Percentiles rank a stretch among this genome's conserved stretches.
phyloP scores from a whole-genome alignment of 257 asterid species.

The Nicotiana undulata region DNA sequence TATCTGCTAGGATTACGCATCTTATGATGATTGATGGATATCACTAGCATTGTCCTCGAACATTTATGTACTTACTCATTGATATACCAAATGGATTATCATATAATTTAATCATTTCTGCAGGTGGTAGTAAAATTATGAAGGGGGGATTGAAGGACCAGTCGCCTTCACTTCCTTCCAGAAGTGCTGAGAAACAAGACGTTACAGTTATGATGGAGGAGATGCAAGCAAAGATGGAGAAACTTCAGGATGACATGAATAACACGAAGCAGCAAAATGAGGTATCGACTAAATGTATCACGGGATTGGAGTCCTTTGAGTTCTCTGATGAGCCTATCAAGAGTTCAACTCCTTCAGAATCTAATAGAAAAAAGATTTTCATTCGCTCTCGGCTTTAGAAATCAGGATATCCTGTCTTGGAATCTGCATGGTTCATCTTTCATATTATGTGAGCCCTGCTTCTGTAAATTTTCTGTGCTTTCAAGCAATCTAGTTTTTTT shows the following conservation, averaged over 20 bases:
- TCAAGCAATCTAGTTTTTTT: not conserved
- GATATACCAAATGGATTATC: not conserved
- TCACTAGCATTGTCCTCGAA: not conserved
- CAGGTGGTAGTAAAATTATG: conserved; percentile 38
- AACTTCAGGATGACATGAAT: conserved; percentile 35
- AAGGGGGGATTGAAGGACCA: conserved; percentile 31
- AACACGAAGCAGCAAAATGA: conserved; percentile 21
- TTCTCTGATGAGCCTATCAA: conserved; percentile 33
- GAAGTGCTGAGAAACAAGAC: conserved; percentile 24
- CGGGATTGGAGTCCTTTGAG: conserved; percentile 25
- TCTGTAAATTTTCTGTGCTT: not conserved
- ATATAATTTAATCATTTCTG: not conserved
- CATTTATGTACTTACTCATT: not conserved
- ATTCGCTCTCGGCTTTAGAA: conserved; percentile 54
- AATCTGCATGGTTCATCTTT: not conserved
- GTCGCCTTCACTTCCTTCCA: conserved; percentile 13
- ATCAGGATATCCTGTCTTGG: not conserved
- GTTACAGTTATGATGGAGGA: conserved; percentile 33
- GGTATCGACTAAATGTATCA: conserved; percentile 13
- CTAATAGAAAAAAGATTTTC: conserved; percentile 32
- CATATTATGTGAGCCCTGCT: not conserved
- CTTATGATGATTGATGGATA: not conserved
- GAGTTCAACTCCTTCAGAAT: conserved; percentile 18
- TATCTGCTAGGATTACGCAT: not conserved
- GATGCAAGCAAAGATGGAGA: conserved; percentile 55